A percentile compares a stretch with the other conserved stretches of the same genome.
Evolutionary conservation across 1,284 basidiomycete species (phyloP).

Genomic region (Apiotrichum sp.): DNA sequence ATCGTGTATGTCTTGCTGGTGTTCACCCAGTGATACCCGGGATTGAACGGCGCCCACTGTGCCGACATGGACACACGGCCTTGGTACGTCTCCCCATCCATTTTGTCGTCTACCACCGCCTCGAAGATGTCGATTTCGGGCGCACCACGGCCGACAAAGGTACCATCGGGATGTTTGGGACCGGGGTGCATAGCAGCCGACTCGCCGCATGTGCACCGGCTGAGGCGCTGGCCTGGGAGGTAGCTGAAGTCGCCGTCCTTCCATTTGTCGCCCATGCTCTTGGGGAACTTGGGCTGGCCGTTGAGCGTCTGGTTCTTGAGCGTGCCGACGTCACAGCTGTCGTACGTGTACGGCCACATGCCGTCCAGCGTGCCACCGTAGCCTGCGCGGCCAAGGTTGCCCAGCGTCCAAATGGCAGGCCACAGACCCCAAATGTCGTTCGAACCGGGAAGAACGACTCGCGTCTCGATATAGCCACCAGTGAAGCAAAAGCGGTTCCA

Average conservation of each 20-base stretch:
- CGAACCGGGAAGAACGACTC: conserved; percentile 72
- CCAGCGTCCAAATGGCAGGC: conserved; percentile 53
- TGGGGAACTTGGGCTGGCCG: conserved; percentile 28
- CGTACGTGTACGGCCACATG: conserved; percentile 54
- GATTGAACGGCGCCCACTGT: conserved; percentile 46
- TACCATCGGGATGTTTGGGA: conserved; percentile 59
- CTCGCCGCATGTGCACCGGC: conserved; percentile 69
- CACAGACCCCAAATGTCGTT: conserved; percentile 62
- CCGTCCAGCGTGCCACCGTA: conserved; percentile 47
- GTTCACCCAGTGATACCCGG: conserved; percentile 38
- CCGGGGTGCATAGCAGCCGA: conserved; percentile 69
- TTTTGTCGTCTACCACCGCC: conserved; percentile 50
- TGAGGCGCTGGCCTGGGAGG: conserved; percentile 74
- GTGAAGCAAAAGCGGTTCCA: conserved; percentile 96
- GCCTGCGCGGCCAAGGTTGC: conserved; percentile 50
- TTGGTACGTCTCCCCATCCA: conserved; percentile 4
- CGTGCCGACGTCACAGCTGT: conserved; percentile 52
- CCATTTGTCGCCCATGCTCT: conserved; percentile 35
- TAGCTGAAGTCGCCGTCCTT: conserved; percentile 49
- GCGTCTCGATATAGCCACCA: conserved; percentile 67
- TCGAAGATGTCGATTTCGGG: conserved; percentile 83
- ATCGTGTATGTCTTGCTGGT: conserved; percentile 47
- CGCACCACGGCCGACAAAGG: conserved; percentile 70
- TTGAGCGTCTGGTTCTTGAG: conserved; percentile 53
- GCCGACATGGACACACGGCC: conserved; percentile 43